phyloP scores from a whole-genome alignment of 2,329 filamentous ascomycete genomes.

The Knufia petricola region DNA sequence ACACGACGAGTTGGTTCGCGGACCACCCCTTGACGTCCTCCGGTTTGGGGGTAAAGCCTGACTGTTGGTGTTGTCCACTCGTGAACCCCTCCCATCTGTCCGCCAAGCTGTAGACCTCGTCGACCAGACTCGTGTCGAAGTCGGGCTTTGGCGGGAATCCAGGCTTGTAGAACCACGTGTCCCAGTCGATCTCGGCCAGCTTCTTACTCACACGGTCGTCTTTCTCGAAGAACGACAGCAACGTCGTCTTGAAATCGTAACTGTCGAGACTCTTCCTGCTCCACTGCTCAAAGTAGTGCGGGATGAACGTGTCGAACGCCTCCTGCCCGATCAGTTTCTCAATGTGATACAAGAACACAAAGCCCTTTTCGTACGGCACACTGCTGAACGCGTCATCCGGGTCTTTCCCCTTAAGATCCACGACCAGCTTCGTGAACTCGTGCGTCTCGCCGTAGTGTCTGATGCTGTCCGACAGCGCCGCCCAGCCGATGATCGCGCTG shows the following conservation, averaged over 20 bases:
- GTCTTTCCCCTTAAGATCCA: constrained; percentile 79
- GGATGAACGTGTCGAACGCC: constrained; percentile 93
- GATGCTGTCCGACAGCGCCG: constrained; percentile 71
- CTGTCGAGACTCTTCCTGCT: constrained; percentile 81
- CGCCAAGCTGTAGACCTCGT: constrained; percentile 73
- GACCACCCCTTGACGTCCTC: constrained; percentile 65
- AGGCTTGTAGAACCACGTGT: constrained; percentile 77
- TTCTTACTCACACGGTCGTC: constrained; percentile 53
- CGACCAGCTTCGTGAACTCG: constrained; percentile 84
- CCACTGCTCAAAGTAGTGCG: constrained; percentile 84
- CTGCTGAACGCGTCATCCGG: constrained; percentile 92
- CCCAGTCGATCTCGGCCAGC: constrained; percentile 71
- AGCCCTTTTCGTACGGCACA: constrained; percentile 93
- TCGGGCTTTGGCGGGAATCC: constrained; percentile 82
- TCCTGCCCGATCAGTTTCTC: constrained; percentile 74
- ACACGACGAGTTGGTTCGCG: constrained; percentile 83
- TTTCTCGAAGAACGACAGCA: constrained; percentile 70
- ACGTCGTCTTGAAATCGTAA: constrained; percentile 84
- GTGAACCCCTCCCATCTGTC: constrained; percentile 62
- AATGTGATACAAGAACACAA: constrained; percentile 84
- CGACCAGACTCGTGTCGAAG: constrained; percentile 80
- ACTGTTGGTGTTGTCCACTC: constrained; percentile 21
- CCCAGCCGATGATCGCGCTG: constrained; percentile 93
- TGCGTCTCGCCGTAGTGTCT: constrained; percentile 71
- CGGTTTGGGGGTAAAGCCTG: constrained; percentile 49